phyloP scores from a whole-genome alignment of 2,329 filamentous ascomycete genomes.

The Aureobasidium namibiae region DNA sequence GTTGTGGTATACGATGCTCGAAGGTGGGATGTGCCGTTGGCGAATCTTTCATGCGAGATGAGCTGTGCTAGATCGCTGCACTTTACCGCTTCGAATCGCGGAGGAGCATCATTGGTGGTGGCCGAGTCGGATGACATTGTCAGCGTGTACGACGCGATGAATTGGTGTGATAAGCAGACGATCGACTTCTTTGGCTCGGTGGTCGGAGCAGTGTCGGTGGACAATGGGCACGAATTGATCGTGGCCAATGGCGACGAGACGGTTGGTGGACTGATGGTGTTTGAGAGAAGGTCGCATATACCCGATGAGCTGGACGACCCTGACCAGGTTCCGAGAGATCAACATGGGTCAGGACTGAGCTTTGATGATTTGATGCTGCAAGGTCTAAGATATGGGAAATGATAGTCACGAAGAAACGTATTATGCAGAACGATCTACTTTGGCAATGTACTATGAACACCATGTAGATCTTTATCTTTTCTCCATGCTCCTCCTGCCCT shows the following conservation, averaged over 20 bases:
- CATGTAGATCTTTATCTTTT: background rate
- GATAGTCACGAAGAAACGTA: slow-evolving; percentile 7
- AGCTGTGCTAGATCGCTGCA: slow-evolving; percentile 60
- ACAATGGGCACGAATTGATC: slow-evolving; percentile 59
- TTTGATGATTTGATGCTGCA: background rate
- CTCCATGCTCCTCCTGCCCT: slow-evolving; percentile 15
- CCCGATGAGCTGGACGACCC: background rate
- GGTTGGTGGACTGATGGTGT: slow-evolving; percentile 51
- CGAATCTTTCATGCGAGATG: slow-evolving; percentile 52
- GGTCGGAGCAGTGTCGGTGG: slow-evolving; percentile 58
- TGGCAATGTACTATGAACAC: background rate
- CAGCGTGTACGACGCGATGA: slow-evolving; percentile 62
- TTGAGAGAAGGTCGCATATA: slow-evolving; percentile 7
- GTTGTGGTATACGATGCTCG: slow-evolving; percentile 71
- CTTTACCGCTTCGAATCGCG: slow-evolving; percentile 61
- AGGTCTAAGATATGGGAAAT: slow-evolving; percentile 1
- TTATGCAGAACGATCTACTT: background rate
- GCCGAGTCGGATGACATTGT: slow-evolving; percentile 70
- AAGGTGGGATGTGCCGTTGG: slow-evolving; percentile 51
- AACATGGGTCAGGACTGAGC: background rate
- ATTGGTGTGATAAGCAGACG: slow-evolving; percentile 53
- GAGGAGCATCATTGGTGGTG: slow-evolving; percentile 57
- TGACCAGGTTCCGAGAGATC: background rate
- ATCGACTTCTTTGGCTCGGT: slow-evolving; percentile 70
- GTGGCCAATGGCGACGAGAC: slow-evolving; percentile 58